Evolutionary conservation across 2,329 filamentous ascomycete genomes (phyloP).

Genomic region (Arthrinium puccinioides): DNA sequence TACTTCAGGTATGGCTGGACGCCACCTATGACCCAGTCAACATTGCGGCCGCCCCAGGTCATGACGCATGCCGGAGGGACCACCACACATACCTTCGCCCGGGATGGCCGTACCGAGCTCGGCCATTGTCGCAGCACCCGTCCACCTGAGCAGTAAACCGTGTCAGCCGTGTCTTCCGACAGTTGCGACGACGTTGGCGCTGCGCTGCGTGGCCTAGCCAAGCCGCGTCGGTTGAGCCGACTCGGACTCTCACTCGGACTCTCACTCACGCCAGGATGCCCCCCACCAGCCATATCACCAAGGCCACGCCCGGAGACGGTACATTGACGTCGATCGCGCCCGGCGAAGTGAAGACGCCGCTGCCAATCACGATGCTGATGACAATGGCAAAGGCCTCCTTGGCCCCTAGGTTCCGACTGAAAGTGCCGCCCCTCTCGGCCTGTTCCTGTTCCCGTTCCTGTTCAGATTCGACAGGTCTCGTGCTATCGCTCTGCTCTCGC

Average conservation of each 20-base stretch:
- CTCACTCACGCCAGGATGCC: conserved; percentile 42
- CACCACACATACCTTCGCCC: conserved; percentile 45
- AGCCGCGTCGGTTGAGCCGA: not conserved
- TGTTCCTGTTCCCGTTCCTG: too few relatives aligned
- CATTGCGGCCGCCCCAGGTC: too few relatives aligned
- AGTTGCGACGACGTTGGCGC: too few relatives aligned
- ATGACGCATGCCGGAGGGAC: too few relatives aligned
- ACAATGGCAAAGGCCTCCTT: conserved; percentile 45
- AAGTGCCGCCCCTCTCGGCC: conserved; percentile 11
- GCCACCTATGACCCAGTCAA: conserved; percentile 44
- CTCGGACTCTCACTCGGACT: conserved; percentile 49
- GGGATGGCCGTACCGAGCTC: conserved; percentile 58
- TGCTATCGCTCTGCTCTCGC: not conserved
- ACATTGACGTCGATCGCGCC: conserved; percentile 57
- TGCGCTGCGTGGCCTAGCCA: too few relatives aligned
- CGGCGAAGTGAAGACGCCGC: conserved; percentile 58
- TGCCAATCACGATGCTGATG: conserved; percentile 57
- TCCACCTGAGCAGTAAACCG: conserved; percentile 36
- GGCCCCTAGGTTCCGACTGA: conserved; percentile 22
- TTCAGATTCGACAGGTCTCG: not conserved
- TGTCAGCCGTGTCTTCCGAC: too few relatives aligned
- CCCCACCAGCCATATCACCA: conserved; percentile 54
- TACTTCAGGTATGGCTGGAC: conserved; percentile 56
- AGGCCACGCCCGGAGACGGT: conserved; percentile 49
- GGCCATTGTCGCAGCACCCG: conserved; percentile 53